Evolutionary conservation across 768 basidiomycete genomes (phyloP).

Genomic region (Pisolithus sp.): DNA sequence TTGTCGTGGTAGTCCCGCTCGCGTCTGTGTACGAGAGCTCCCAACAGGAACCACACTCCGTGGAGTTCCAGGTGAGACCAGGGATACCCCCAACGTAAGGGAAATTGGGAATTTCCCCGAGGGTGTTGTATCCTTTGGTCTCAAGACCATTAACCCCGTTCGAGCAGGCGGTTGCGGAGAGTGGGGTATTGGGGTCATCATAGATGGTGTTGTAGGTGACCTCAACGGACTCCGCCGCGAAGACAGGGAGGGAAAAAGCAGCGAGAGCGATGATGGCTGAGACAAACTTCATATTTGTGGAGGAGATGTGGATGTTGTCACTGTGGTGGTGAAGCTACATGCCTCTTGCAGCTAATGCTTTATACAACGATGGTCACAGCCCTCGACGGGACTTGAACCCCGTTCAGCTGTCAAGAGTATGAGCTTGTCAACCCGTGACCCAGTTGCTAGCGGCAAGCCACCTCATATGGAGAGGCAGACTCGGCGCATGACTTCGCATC

Average conservation of each 20-base stretch:
- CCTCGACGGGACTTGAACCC: neutral
- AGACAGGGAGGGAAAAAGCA: conserved; percentile 12
- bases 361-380: neutral
- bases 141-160: conserved; percentile 29
- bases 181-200: conserved; percentile 22
- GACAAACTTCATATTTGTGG: conserved; percentile 17
- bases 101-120: conserved; percentile 29
- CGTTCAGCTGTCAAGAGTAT: no score
- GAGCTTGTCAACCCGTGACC: no score
- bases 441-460: no score
- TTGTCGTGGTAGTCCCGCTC: conserved; percentile 27
- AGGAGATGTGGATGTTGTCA: neutral
- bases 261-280: conserved; percentile 5
- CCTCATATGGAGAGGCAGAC: no score
- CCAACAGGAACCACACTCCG: conserved; percentile 58
- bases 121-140: conserved; percentile 26
- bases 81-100: conserved; percentile 26
- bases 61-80: conserved; percentile 36
- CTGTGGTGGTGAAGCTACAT: neutral
- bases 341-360: neutral
- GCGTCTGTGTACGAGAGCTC: conserved; percentile 39
- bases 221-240: conserved; percentile 28
- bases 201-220: conserved; percentile 34
- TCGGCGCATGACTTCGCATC: no score
- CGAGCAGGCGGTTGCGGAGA: conserved; percentile 30